Conservation (phyloP, 179 eudicot species). For the Silene coronaria region DNA sequence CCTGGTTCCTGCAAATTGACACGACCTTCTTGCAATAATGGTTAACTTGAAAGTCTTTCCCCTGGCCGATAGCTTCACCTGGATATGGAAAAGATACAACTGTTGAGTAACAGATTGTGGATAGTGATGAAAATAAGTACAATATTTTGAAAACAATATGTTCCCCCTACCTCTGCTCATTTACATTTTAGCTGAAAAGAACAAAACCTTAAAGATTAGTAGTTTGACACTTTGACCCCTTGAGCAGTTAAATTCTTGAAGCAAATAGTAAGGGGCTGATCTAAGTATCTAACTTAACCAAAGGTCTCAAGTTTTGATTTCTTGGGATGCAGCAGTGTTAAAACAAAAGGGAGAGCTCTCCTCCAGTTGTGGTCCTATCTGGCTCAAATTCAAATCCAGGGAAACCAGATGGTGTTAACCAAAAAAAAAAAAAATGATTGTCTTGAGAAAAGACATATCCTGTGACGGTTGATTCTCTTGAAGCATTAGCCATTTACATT, state of each 20-base stretch:
- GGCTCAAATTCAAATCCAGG: neutral
- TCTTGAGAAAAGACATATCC: neutral
- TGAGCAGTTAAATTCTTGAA: neutral
- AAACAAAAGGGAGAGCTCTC: neutral
- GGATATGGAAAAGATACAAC: conserved; percentile 16
- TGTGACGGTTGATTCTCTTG: neutral
- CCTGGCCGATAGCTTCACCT: conserved; percentile 52
- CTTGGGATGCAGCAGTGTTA: neutral
- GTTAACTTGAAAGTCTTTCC: conserved; percentile 59
- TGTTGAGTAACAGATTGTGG: conserved; percentile 1
- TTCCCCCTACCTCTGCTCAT: neutral
- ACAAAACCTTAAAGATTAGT: neutral
- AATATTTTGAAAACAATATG: neutral
- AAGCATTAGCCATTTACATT: neutral
- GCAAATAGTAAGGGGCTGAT: neutral
- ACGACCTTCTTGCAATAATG: conserved; percentile 82
- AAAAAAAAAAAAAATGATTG: neutral
- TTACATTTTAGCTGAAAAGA: neutral
- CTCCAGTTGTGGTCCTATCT: neutral
- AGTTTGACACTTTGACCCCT: neutral
- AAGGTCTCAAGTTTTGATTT: neutral
- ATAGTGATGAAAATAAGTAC: neutral
- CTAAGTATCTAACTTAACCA: neutral
- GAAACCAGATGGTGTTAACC: neutral
- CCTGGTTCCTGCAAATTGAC: conserved; percentile 86